A percentile compares a stretch with the other conserved stretches of the same genome.
Conservation (phyloP, 345 rosid species). For the Ailanthus altissimus region DNA sequence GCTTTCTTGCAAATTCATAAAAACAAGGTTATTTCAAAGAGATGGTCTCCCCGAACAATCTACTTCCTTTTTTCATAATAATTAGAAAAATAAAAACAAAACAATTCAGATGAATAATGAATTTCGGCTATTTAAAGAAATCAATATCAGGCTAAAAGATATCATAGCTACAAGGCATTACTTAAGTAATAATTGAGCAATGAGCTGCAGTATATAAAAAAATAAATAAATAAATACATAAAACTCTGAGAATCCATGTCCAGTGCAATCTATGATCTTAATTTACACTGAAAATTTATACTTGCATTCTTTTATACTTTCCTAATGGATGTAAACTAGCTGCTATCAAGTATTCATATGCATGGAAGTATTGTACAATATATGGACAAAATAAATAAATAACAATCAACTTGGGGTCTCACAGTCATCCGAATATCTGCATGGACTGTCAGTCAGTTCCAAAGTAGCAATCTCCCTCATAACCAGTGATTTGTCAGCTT, state of each 20-base stretch:
- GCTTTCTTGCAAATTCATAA: not conserved
- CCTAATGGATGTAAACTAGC: slow-evolving; percentile 1
- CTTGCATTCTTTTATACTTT: not conserved
- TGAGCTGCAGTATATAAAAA: not conserved
- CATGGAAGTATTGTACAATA: not conserved
- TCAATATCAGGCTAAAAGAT: not conserved
- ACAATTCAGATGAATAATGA: not conserved
- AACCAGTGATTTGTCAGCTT: slow-evolving; percentile 14
- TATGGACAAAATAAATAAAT: not conserved
- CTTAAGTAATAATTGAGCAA: not conserved
- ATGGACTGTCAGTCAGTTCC: slow-evolving; percentile 2
- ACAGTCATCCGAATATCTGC: not conserved
- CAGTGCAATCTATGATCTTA: not conserved
- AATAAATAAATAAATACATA: too few relatives aligned
- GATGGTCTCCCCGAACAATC: too few relatives aligned
- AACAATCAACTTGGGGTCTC: slow-evolving; percentile 5
- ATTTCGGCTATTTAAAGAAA: not conserved
- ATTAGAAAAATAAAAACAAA: too few relatives aligned
- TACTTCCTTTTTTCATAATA: too few relatives aligned
- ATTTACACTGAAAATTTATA: not conserved
- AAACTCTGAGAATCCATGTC: not conserved
- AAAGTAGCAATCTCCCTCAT: slow-evolving; percentile 13
- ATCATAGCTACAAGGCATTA: not conserved
- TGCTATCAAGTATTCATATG: not conserved
- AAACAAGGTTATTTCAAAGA: not conserved